A percentile compares a stretch with the other conserved stretches of the same genome.
Evolutionary conservation across 305 asterid genomes (phyloP).

Genomic region (Fraxinus nigra): DNA sequence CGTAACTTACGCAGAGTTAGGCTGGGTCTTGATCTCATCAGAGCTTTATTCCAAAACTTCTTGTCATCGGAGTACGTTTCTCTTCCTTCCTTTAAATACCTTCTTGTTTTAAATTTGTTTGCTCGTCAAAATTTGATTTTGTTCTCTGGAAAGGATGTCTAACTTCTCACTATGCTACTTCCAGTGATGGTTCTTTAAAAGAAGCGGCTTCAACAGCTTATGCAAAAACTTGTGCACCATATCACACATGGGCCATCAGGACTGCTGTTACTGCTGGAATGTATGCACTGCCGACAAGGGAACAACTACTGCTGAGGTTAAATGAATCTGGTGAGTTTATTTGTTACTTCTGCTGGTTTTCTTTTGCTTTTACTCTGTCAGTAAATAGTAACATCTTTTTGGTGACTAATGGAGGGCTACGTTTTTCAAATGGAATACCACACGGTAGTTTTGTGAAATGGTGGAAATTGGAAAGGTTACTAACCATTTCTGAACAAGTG

Average conservation of each 20-base stretch:
- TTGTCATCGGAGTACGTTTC: conserved; percentile 68
- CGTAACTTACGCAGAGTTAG: conserved; percentile 92
- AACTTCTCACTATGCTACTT: conserved; percentile 5
- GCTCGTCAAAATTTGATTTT: neutral
- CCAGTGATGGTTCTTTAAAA: conserved; percentile 60
- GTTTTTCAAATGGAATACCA: neutral
- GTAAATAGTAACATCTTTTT: neutral
- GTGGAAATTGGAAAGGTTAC: neutral
- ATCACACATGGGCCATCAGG: conserved; percentile 89
- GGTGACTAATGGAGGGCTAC: neutral
- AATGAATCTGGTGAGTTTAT: conserved; percentile 69
- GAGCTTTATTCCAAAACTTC: conserved; percentile 81
- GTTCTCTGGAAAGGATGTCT: neutral
- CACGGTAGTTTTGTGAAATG: neutral
- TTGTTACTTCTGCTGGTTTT: neutral
- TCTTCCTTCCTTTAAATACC: neutral
- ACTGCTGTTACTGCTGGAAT: conserved; percentile 96
- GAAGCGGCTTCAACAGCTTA: conserved; percentile 87
- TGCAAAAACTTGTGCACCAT: conserved; percentile 79
- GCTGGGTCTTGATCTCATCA: conserved; percentile 93
- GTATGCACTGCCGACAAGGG: conserved; percentile 89
- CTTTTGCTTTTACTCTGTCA: neutral
- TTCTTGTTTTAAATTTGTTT: neutral
- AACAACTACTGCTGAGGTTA: conserved; percentile 70
- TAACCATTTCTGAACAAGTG: neutral